Conservation (phyloP, 345 rosid species). For the Combretum micranthum region DNA sequence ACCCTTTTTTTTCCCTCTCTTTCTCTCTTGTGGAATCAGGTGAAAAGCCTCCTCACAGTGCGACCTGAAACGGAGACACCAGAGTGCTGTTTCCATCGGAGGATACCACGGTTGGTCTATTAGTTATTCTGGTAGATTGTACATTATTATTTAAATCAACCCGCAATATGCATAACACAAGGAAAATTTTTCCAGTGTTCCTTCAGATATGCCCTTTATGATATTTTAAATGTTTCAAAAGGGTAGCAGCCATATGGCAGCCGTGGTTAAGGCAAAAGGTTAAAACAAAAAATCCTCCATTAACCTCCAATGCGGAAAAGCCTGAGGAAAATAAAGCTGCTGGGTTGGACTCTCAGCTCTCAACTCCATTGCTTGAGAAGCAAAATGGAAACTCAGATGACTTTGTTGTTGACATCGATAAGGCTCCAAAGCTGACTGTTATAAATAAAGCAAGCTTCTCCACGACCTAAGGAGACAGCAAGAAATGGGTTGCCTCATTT, state of each 20-base stretch:
- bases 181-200: slow-evolving; percentile 55
- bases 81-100: slow-evolving; percentile 84
- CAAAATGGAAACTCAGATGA: slow-evolving; percentile 43
- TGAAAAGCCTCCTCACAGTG: slow-evolving; percentile 91
- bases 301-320: slow-evolving; percentile 30
- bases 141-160: too few species aligned
- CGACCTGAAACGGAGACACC: slow-evolving; percentile 95
- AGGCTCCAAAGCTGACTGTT: slow-evolving; percentile 20
- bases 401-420: slow-evolving; percentile 61
- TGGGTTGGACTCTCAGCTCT: slow-evolving; percentile 32
- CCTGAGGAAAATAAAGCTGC: slow-evolving; percentile 28
- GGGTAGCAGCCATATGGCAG: slow-evolving; percentile 99
- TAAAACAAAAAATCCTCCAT: slow-evolving; percentile 40
- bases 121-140: too few species aligned
- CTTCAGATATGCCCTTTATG: slow-evolving; percentile 96
- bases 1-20: neutral
- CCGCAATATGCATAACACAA: slow-evolving; percentile 1
- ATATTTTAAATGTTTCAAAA: slow-evolving; percentile 91
- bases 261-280: slow-evolving; percentile 76
- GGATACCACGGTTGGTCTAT: slow-evolving; percentile 69
- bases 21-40: slow-evolving; percentile 31
- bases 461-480: slow-evolving; percentile 25
- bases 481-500: slow-evolving; percentile 34
- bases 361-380: slow-evolving; percentile 56
- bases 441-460: slow-evolving; percentile 6